A percentile compares a stretch with the other conserved stretches of the same genome.
Evolutionary conservation across 441 rosid species (phyloP).

Genomic region (Isatis lusitanica): DNA sequence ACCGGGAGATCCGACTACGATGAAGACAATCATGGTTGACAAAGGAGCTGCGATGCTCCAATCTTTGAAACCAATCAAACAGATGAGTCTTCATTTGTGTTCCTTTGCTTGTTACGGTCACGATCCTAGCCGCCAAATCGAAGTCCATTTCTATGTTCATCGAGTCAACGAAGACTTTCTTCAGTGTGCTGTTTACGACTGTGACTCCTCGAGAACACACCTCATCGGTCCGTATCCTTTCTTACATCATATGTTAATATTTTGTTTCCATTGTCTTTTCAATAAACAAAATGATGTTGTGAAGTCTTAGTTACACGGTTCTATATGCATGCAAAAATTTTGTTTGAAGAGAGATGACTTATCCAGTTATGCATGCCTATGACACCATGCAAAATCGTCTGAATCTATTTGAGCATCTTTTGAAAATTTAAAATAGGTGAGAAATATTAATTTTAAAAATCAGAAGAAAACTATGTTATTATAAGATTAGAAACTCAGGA

Average conservation of each 20-base stretch:
- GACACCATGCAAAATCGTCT: not conserved
- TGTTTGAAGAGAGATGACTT: not conserved
- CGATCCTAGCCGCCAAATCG: constrained; percentile 71
- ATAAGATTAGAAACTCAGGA: too few relatives aligned
- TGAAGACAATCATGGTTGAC: constrained; percentile 44
- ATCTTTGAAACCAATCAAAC: constrained; percentile 59
- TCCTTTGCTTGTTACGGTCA: constrained; percentile 68
- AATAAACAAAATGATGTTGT: not conserved
- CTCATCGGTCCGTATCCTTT: constrained; percentile 53
- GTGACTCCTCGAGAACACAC: constrained; percentile 45
- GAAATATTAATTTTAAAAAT: not conserved
- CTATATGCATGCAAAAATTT: not conserved
- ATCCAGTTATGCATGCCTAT: not conserved
- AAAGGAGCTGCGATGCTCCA: constrained; percentile 62
- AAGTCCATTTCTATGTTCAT: constrained; percentile 56
- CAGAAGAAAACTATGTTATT: not conserved
- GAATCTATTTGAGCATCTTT: not conserved
- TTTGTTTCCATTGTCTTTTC: not conserved
- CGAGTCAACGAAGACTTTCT: constrained; percentile 70
- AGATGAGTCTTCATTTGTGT: constrained; percentile 61
- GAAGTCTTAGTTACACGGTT: not conserved
- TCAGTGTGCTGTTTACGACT: constrained; percentile 70
- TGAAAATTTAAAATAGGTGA: too few relatives aligned
- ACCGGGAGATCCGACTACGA: constrained; percentile 49
- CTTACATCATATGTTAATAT: not conserved